Percentiles rank a stretch among this genome's conserved stretches.
Evolutionary conservation across 2,329 filamentous ascomycete species (phyloP).

Genomic region (Beauveria pseudobassiana): DNA sequence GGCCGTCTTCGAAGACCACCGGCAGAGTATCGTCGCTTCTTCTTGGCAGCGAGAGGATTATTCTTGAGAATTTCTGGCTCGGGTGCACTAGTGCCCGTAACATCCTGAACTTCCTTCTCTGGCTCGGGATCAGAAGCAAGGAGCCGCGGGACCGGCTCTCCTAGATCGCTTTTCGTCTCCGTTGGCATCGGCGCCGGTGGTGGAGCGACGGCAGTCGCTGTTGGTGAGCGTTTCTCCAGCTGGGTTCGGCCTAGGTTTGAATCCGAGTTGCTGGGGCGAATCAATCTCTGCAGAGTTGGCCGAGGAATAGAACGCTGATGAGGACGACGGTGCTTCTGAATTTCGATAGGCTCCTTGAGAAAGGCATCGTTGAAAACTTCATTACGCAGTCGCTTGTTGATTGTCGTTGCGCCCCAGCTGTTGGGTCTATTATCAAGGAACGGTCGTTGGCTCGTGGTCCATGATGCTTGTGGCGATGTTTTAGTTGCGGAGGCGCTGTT

Average conservation of each 20-base stretch:
- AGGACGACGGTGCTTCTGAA: conserved; percentile 67
- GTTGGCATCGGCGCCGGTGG: not conserved
- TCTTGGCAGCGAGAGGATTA: conserved; percentile 33
- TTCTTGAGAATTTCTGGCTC: conserved; percentile 49
- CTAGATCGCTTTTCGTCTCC: conserved; percentile 29
- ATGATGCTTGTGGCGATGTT: conserved; percentile 2
- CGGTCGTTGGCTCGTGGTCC: conserved; percentile 21
- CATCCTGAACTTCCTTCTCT: conserved; percentile 38
- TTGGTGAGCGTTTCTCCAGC: not conserved
- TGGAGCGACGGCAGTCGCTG: not conserved
- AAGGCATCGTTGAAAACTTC: conserved; percentile 93
- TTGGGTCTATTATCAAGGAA: conserved; percentile 50
- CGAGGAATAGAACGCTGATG: conserved; percentile 59
- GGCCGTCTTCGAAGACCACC: conserved; percentile 72
- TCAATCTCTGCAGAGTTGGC: conserved; percentile 36
- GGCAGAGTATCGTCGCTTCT: conserved; percentile 75
- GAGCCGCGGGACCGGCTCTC: conserved; percentile 18
- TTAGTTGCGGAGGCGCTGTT: conserved; percentile 23
- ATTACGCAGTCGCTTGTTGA: conserved; percentile 81
- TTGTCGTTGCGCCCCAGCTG: conserved; percentile 84
- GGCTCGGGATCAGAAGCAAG: conserved; percentile 27
- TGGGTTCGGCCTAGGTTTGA: conserved; percentile 25
- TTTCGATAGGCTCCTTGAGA: conserved; percentile 72
- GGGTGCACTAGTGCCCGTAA: conserved; percentile 58
- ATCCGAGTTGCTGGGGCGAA: conserved; percentile 40